A percentile compares a stretch with the other conserved stretches of the same genome.
Conservation (phyloP, 2,329 filamentous ascomycete species). For the Mycogone perniciosa region DNA sequence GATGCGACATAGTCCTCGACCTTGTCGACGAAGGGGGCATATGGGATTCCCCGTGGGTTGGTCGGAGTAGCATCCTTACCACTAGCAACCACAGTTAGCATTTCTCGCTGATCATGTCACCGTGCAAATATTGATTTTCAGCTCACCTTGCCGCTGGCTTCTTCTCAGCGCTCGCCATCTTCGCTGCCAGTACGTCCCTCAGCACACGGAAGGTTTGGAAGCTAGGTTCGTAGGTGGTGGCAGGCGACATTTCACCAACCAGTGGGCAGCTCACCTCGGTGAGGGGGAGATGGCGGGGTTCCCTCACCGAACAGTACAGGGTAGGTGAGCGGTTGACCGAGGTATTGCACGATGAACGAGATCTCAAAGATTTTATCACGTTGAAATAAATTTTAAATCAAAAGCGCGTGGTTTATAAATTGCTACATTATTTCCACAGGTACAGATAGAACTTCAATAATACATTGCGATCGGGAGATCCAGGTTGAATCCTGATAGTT, state of each 20-base stretch:
- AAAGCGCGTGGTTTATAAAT: too few species aligned
- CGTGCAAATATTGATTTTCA: neutral
- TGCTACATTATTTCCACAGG: too few species aligned
- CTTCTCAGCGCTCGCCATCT: conserved; percentile 38
- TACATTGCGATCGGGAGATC: too few species aligned
- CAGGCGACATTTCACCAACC: conserved; percentile 24
- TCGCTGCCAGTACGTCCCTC: conserved; percentile 19
- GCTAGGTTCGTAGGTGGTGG: conserved; percentile 22
- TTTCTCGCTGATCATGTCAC: neutral
- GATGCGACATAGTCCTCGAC: conserved; percentile 82
- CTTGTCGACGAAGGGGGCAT: conserved; percentile 78
- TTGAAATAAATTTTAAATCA: too few species aligned
- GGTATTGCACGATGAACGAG: too few species aligned
- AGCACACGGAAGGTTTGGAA: conserved; percentile 12
- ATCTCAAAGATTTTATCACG: too few species aligned
- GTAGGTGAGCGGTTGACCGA: neutral
- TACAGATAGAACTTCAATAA: too few species aligned
- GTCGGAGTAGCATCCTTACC: conserved; percentile 49
- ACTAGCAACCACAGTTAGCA: conserved; percentile 15
- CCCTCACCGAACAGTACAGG: conserved; percentile 6
- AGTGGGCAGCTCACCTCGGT: conserved; percentile 26
- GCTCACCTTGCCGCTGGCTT: conserved; percentile 29
- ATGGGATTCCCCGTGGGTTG: conserved; percentile 78
- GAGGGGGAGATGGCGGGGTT: conserved; percentile 23
- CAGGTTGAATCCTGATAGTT: too few species aligned